phyloP scores from a whole-genome alignment of 768 basidiomycete species.

The Tylopilus plumbeoviolaceoides region DNA sequence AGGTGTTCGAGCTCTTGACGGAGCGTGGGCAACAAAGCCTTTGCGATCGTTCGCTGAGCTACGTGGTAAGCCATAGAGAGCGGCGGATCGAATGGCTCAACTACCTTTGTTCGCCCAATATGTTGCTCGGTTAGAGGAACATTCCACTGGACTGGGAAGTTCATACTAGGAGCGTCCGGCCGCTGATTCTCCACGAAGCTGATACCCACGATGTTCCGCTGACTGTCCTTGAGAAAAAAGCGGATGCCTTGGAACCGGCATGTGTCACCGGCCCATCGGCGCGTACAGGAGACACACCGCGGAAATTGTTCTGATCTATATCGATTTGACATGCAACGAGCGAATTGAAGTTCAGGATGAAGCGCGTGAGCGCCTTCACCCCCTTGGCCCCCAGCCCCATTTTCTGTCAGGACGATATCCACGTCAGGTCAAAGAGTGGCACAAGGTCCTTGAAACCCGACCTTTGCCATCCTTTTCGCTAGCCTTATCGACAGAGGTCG shows the following conservation, averaged over 20 bases:
- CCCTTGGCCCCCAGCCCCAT: slow-evolving; percentile 24
- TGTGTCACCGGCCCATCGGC: slow-evolving; percentile 84
- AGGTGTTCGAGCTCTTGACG: slow-evolving; percentile 63
- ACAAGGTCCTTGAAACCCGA: slow-evolving; percentile 18
- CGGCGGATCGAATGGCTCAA: slow-evolving; percentile 2
- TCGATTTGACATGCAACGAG: slow-evolving; percentile 81
- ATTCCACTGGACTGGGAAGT: slow-evolving; percentile 66
- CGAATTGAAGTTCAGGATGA: slow-evolving; percentile 68
- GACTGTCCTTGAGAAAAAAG: slow-evolving; percentile 63
- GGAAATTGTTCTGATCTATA: slow-evolving; percentile 72
- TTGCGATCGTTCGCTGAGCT: slow-evolving; percentile 59
- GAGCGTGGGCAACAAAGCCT: slow-evolving; percentile 63
- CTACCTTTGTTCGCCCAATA: slow-evolving; percentile 60
- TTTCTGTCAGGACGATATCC: slow-evolving; percentile 31
- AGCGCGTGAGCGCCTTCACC: slow-evolving; percentile 33
- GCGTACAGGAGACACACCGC: slow-evolving; percentile 78
- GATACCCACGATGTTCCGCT: slow-evolving; percentile 57
- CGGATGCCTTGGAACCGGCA: slow-evolving; percentile 86
- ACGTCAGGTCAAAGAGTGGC: slow-evolving; percentile 10
- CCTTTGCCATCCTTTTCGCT: slow-evolving; percentile 43
- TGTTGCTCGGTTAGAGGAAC: slow-evolving; percentile 45
- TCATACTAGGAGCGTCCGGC: slow-evolving; percentile 55
- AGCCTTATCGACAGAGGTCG: slow-evolving; percentile 36
- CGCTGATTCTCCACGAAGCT: slow-evolving; percentile 66
- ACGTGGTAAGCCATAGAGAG: slow-evolving; percentile 11